These are phyloP conservation scores for Cyberlindnera samutprakarnensis DNA, from an alignment of 805 yeast genomes.

Conservation along the genomic window DNA sequence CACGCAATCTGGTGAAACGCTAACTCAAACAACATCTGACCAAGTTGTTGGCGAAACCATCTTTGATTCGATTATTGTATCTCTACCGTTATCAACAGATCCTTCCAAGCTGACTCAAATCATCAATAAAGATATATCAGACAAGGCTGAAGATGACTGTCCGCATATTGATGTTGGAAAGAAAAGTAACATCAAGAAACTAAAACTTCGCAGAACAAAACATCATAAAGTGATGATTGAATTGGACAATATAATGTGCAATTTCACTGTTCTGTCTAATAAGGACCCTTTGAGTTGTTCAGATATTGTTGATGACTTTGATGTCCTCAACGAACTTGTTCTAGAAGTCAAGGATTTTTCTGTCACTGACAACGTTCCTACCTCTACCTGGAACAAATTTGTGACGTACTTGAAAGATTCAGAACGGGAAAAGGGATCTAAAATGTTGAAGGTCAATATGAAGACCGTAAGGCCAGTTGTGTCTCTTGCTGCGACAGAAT, in stretches of 20 bases:
- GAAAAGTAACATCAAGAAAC: conserved; percentile 28
- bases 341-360: conserved; percentile 47
- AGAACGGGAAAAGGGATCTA: conserved; percentile 60
- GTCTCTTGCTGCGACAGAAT: conserved; percentile 60
- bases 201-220: conserved; percentile 59
- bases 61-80: conserved; percentile 74
- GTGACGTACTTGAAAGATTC: conserved; percentile 59
- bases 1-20: background rate
- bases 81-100: conserved; percentile 40
- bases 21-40: conserved; percentile 4
- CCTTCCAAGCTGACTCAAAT: conserved; percentile 39
- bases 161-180: conserved; percentile 17
- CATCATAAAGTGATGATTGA: conserved; percentile 53
- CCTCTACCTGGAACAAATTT: conserved; percentile 89
- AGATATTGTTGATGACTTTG: conserved; percentile 26
- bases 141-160: conserved; percentile 6
- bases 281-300: conserved; percentile 35
- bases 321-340: conserved; percentile 40
- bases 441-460: conserved; percentile 49
- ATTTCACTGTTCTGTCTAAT: conserved; percentile 36
- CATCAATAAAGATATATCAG: conserved; percentile 45
- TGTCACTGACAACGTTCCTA: conserved; percentile 68
- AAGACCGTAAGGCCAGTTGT: conserved; percentile 60
- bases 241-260: conserved; percentile 42
- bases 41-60: conserved; percentile 51